Evolutionary conservation across 345 rosid genomes (phyloP), one percentile per base, ranked within the genome.

Genomic region (Chamaenerion angustifolium): DNA sequence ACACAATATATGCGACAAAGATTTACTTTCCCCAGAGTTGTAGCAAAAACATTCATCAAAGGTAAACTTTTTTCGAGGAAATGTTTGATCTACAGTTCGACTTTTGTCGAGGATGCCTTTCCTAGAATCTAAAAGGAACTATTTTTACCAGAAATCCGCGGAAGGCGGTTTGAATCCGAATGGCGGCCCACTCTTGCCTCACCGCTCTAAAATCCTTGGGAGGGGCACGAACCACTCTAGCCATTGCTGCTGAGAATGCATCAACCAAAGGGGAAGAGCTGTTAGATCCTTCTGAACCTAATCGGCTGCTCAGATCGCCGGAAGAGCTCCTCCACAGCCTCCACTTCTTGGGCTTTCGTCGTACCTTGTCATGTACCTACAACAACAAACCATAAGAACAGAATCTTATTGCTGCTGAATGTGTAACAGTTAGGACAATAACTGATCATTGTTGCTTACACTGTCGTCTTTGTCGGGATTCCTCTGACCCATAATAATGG

Each of bases 161-260:
- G 37, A 31, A 31, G 10, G 37, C 37, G 7, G 37, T 31, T 31
- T 31, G 37, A 31, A 31, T 31, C 8, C 37, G 2, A 27, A 15
- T 14, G 54, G 18, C 19, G 13, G 43, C 98, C 96, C 96, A 90
- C 67, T 87, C 93, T 48, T 80, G 64, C 75, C 79, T 68, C n/a
- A 90, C 72, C 42, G 69, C 82, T 63, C 71, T 76, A 73, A 90
- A 90, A 70, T 80, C 89, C 58, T 78, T 90, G 25, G 86, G 92
- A 63, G 80, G 92, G 52, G 96, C 96, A 58, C 95, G 75, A 48
- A 76, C 74, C 12, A 90, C 83, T 11, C 84, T 67, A 13, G 96
- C 92, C 67, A 86, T 76, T 10, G 96, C 98, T 11, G 81, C 79
- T 44, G 73, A 54, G 56, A 72, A 90, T 49, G 83, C 66, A 64